Evolutionary conservation across 140 eudicot genomes (phyloP).

Genomic region (Bidens hawaiensis): DNA sequence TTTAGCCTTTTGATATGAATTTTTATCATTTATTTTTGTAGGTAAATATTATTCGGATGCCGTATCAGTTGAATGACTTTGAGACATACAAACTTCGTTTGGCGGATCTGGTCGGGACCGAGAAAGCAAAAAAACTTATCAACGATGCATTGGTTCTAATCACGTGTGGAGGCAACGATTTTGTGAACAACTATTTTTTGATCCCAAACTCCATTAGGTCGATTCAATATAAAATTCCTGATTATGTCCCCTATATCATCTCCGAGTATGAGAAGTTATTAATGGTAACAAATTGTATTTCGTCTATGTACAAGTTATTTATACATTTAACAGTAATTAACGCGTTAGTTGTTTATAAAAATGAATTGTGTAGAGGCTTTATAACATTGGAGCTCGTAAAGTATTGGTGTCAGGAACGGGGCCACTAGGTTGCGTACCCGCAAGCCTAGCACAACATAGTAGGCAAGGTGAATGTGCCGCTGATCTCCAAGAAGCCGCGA

Average conservation of each 20-base stretch:
- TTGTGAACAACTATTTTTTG: slow-evolving; percentile 71
- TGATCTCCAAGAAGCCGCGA: slow-evolving; percentile 54
- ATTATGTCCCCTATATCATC: slow-evolving; percentile 44
- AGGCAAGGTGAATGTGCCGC: slow-evolving; percentile 50
- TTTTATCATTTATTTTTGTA: slow-evolving; percentile 8
- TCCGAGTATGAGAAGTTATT: slow-evolving; percentile 52
- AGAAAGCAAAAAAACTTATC: slow-evolving; percentile 32
- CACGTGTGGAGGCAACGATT: slow-evolving; percentile 73
- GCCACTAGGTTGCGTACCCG: slow-evolving; percentile 79
- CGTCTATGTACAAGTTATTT: background rate
- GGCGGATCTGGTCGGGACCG: slow-evolving; percentile 35
- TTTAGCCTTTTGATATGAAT: background rate
- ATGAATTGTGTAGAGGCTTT: slow-evolving; percentile 45
- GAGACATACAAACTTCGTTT: slow-evolving; percentile 45
- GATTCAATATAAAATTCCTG: slow-evolving; percentile 40
- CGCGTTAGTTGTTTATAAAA: background rate
- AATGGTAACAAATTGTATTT: slow-evolving; percentile 26
- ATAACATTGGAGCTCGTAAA: slow-evolving; percentile 59
- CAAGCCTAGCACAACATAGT: slow-evolving; percentile 46
- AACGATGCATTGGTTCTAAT: slow-evolving; percentile 49
- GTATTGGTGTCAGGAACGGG: slow-evolving; percentile 78
- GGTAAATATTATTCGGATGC: slow-evolving; percentile 52
- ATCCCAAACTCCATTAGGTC: slow-evolving; percentile 42
- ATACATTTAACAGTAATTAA: background rate
- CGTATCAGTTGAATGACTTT: slow-evolving; percentile 41